Evolutionary conservation across 2,329 filamentous ascomycete species (phyloP).

Genomic region (Venturia effusa): DNA sequence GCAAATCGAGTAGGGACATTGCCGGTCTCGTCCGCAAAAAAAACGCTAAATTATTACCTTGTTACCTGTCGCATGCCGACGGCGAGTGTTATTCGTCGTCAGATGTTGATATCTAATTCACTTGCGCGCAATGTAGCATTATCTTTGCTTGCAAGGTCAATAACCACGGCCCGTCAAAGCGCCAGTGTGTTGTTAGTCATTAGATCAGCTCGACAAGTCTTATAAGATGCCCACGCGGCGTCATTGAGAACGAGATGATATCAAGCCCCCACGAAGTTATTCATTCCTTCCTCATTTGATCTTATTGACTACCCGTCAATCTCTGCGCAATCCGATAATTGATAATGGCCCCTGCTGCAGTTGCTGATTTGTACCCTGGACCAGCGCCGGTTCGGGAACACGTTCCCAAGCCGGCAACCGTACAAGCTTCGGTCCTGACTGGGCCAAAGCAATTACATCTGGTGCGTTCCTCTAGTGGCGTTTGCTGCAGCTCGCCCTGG

Average conservation of each 20-base stretch:
- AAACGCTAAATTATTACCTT: not conserved
- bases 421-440: conserved; percentile 31
- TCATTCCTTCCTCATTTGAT: conserved; percentile 4
- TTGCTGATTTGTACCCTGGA: not conserved
- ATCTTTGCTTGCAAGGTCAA: not conserved
- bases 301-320: not conserved
- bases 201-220: not conserved
- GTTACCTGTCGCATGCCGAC: not conserved
- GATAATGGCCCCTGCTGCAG: conserved; percentile 8
- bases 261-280: conserved; percentile 1
- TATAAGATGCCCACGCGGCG: conserved; percentile 3
- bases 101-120: not conserved
- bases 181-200: not conserved
- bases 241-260: not conserved
- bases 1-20: not conserved
- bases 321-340: not conserved
- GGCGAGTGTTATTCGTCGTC: not conserved
- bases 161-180: not conserved
- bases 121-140: not conserved
- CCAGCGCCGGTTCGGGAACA: conserved; percentile 15
- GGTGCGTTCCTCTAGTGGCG: conserved; percentile 19
- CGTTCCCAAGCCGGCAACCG: conserved; percentile 23
- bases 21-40: not conserved
- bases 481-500: not conserved
- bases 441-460: conserved; percentile 32